phyloP scores from a whole-genome alignment of 2,329 filamentous ascomycete genomes.

The Talaromyces verruculosus region DNA sequence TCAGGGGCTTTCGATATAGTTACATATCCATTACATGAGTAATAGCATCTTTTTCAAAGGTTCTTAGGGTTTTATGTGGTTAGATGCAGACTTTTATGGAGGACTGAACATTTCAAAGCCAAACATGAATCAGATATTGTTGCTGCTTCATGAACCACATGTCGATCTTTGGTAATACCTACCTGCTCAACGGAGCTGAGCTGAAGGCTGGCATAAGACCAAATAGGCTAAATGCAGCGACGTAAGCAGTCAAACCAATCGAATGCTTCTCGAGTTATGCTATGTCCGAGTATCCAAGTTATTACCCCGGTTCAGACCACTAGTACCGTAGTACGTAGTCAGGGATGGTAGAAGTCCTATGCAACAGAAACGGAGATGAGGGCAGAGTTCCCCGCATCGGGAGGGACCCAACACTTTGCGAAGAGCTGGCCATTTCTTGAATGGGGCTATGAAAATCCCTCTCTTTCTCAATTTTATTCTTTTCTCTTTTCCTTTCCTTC shows the following conservation, averaged over 20 bases:
- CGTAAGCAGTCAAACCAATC: background rate
- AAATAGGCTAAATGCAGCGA: background rate
- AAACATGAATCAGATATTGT: background rate
- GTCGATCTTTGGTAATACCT: background rate
- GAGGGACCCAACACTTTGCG: background rate
- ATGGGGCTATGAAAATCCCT: background rate
- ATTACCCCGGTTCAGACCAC: background rate
- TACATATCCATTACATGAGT: background rate
- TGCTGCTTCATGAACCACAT: background rate
- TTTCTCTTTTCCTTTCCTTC: background rate
- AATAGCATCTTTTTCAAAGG: background rate
- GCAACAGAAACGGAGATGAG: background rate
- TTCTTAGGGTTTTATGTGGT: background rate
- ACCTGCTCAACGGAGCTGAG: background rate
- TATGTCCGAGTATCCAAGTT: too few species aligned
- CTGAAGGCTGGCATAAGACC: background rate
- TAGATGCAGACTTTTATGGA: background rate
- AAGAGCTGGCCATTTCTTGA: background rate
- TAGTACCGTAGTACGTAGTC: background rate
- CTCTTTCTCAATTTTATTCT: background rate
- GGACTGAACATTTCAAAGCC: too few species aligned
- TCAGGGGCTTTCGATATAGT: background rate
- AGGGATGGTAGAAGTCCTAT: background rate
- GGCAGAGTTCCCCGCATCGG: slow-evolving; percentile 12
- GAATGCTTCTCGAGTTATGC: background rate